A percentile compares a stretch with the other conserved stretches of the same genome.
Evolutionary conservation across 257 asterid species (phyloP).

Genomic region (Orobanche coerulescens): DNA sequence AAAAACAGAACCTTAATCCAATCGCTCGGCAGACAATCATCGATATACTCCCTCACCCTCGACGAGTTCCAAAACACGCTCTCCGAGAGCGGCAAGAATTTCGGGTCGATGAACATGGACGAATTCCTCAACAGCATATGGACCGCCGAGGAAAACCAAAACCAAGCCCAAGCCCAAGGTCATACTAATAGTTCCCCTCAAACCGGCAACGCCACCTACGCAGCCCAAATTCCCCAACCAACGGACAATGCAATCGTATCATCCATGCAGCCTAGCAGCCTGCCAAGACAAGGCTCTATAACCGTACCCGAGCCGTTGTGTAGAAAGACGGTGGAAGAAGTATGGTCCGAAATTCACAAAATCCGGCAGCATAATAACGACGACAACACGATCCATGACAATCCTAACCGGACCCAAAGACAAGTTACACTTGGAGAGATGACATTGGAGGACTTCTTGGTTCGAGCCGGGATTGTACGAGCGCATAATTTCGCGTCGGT

Average conservation of each 20-base stretch:
- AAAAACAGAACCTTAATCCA: constrained; percentile 21
- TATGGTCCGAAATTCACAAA: constrained; percentile 52
- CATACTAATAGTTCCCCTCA: no score
- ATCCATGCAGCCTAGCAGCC: constrained; percentile 17
- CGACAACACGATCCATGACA: constrained; percentile 3
- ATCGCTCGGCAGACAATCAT: constrained; percentile 41
- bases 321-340: constrained; percentile 63
- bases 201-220: background rate
- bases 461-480: constrained; percentile 53
- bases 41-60: constrained; percentile 61
- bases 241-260: background rate
- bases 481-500: constrained; percentile 27
- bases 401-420: constrained; percentile 24
- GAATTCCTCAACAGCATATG: constrained; percentile 70
- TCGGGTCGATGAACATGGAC: constrained; percentile 80
- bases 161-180: constrained; percentile 42
- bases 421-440: constrained; percentile 55
- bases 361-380: constrained; percentile 5
- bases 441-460: constrained; percentile 64
- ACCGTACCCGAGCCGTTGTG: constrained; percentile 41
- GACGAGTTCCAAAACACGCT: constrained; percentile 60
- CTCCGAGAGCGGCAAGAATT: constrained; percentile 53
- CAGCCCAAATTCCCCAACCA: background rate
- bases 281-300: constrained; percentile 52
- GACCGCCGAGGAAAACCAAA: constrained; percentile 69